Evolutionary conservation across 768 basidiomycete genomes (phyloP).

Genomic region (Hortiboletus campestris): DNA sequence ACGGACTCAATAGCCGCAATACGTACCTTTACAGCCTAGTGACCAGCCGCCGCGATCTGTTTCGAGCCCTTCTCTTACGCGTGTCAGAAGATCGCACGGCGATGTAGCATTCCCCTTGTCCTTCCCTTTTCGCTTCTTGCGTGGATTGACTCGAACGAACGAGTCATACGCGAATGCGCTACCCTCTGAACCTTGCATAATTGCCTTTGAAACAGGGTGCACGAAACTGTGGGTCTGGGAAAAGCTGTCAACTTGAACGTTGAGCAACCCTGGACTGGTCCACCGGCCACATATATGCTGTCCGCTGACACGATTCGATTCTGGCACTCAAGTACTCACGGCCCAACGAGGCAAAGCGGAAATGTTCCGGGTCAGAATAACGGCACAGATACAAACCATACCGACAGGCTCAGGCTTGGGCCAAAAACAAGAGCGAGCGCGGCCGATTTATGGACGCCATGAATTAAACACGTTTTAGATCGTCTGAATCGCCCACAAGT

Average conservation of each 20-base stretch:
- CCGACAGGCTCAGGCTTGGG: not conserved
- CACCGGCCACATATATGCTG: too few relatives aligned
- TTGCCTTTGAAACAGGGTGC: not conserved
- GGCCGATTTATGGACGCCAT: not conserved
- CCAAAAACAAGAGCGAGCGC: not conserved
- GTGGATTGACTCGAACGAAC: conserved; percentile 49
- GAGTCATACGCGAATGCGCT: conserved; percentile 41
- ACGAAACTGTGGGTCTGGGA: not conserved
- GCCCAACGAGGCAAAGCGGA: conserved; percentile 2
- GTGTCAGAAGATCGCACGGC: conserved; percentile 39
- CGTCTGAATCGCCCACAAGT: conserved; percentile 72
- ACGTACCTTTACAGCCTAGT: conserved; percentile 54
- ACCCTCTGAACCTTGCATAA: conserved; percentile 16
- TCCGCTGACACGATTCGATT: not conserved
- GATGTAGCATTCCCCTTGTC: conserved; percentile 30
- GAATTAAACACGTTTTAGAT: conserved; percentile 40
- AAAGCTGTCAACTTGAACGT: not conserved
- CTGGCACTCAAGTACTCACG: not conserved
- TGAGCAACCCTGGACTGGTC: not conserved
- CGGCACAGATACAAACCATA: not conserved
- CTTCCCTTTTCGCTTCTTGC: conserved; percentile 50
- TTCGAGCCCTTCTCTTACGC: conserved; percentile 44
- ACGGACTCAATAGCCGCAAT: conserved; percentile 15
- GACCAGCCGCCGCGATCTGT: conserved; percentile 51
- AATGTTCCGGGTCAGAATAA: conserved; percentile 14